Conservation (phyloP, 192 early-diverging fungal species). For the Entrophospora sp. region DNA sequence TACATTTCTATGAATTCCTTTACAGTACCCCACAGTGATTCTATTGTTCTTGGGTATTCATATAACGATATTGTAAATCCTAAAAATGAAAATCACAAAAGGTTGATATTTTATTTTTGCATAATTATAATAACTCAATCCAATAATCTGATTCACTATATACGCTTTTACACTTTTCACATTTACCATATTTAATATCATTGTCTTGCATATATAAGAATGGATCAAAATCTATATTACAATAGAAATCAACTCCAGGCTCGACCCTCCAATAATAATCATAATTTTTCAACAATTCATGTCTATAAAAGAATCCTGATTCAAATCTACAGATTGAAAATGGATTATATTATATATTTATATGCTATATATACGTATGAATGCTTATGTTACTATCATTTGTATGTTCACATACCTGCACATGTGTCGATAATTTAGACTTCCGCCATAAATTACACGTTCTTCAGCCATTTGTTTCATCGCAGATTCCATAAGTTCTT, state of each 20-base stretch:
- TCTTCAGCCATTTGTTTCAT: conserved; percentile 44
- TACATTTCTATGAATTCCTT: conserved; percentile 42
- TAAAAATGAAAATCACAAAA: conserved; percentile 3
- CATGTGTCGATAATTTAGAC: conserved; percentile 69
- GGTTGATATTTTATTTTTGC: too few relatives aligned
- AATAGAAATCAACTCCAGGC: conserved; percentile 67
- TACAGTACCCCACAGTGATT: conserved; percentile 63
- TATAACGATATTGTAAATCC: conserved; percentile 61
- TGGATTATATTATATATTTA: too few relatives aligned
- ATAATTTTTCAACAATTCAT: conserved; percentile 56
- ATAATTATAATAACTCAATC: too few relatives aligned
- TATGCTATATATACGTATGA: too few relatives aligned
- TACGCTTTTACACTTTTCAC: too few relatives aligned
- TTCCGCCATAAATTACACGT: conserved; percentile 53
- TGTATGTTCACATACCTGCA: conserved; percentile 59
- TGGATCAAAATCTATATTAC: conserved; percentile 76
- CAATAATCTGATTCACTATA: too few relatives aligned
- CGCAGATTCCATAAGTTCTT: conserved; percentile 40
- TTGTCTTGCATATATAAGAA: conserved; percentile 69
- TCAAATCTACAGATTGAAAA: conserved; percentile 51
- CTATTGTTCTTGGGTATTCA: conserved; percentile 59
- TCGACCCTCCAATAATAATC: conserved; percentile 85
- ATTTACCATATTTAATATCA: conserved; percentile 62
- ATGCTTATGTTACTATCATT: too few relatives aligned
- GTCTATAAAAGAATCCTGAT: conserved; percentile 72